Conservation (phyloP, 2,329 filamentous ascomycete genomes). For the Alternaria atra region DNA sequence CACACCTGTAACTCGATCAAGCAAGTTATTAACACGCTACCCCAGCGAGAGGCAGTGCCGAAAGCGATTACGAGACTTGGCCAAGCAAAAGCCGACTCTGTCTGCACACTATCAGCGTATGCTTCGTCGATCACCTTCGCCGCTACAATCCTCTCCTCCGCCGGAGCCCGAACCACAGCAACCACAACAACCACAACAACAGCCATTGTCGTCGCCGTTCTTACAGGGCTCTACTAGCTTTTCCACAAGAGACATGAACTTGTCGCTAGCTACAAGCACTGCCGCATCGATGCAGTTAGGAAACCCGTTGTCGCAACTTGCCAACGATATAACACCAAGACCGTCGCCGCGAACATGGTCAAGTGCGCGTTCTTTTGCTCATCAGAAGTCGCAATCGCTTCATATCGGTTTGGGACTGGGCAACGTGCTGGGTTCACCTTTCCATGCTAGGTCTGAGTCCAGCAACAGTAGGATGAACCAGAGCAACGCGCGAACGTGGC, state of each 20-base stretch:
- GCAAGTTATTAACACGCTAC: conserved; percentile 58
- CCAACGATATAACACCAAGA: conserved; percentile 48
- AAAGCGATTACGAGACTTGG: conserved; percentile 66
- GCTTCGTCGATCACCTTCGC: conserved; percentile 68
- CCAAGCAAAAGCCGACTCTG: conserved; percentile 68
- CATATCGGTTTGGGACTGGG: conserved; percentile 57
- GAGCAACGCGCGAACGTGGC: conserved; percentile 46
- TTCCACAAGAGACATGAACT: conserved; percentile 60
- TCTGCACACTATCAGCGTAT: conserved; percentile 71
- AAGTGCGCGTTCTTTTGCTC: conserved; percentile 57
- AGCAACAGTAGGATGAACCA: conserved; percentile 37
- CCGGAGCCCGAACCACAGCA: conserved; percentile 46
- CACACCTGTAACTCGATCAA: conserved; percentile 55
- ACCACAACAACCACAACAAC: conserved; percentile 27
- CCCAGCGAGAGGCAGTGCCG: conserved; percentile 68
- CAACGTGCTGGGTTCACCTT: conserved; percentile 56
- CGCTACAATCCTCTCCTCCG: conserved; percentile 56
- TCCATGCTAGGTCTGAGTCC: conserved; percentile 45
- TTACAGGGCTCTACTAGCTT: conserved; percentile 45
- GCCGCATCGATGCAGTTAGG: conserved; percentile 61
- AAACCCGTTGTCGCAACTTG: conserved; percentile 58
- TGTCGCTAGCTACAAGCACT: conserved; percentile 62
- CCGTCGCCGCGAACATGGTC: conserved; percentile 53
- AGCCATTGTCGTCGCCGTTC: conserved; percentile 52
- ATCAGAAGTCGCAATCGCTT: conserved; percentile 62